Evolutionary conservation across 129 eudicot species (phyloP).

Genomic region (Flaveria trinervia): DNA sequence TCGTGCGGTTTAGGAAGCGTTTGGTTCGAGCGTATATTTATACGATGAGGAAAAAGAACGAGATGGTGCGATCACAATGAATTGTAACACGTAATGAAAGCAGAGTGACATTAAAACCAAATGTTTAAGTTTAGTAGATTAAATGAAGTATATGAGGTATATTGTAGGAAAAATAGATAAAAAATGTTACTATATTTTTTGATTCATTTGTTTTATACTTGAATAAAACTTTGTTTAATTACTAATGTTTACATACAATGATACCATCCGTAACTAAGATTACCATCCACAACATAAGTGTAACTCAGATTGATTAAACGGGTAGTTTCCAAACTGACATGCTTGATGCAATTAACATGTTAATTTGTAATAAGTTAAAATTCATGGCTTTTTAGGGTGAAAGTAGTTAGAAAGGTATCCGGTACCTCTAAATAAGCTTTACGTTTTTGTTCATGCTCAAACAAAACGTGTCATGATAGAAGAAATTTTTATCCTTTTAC

Average conservation of each 20-base stretch:
- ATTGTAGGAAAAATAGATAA: constrained; percentile 27
- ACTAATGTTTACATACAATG: neutral
- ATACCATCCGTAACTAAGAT: no score
- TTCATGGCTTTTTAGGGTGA: no score
- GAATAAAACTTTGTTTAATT: constrained; percentile 3
- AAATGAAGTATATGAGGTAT: constrained; percentile 35
- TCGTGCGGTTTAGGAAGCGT: constrained; percentile 63
- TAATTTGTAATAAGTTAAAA: no score
- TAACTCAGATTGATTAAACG: no score
- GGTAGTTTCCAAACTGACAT: no score
- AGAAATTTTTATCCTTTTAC: no score
- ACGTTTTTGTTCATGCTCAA: no score
- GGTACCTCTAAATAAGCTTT: no score
- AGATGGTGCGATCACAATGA: constrained; percentile 28
- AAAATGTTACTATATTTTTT: constrained; percentile 11
- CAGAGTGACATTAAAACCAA: neutral
- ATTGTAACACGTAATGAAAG: neutral
- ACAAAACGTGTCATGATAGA: no score
- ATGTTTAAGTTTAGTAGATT: constrained; percentile 28
- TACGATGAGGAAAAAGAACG: constrained; percentile 50
- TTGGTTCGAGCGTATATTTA: constrained; percentile 74
- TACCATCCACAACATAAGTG: no score
- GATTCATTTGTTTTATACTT: constrained; percentile 26
- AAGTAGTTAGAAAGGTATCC: no score
- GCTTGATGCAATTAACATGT: no score